A percentile compares a stretch with the other conserved stretches of the same genome.
Evolutionary conservation across 768 basidiomycete species (phyloP).

Genomic region (Lactarius akahatsu): DNA sequence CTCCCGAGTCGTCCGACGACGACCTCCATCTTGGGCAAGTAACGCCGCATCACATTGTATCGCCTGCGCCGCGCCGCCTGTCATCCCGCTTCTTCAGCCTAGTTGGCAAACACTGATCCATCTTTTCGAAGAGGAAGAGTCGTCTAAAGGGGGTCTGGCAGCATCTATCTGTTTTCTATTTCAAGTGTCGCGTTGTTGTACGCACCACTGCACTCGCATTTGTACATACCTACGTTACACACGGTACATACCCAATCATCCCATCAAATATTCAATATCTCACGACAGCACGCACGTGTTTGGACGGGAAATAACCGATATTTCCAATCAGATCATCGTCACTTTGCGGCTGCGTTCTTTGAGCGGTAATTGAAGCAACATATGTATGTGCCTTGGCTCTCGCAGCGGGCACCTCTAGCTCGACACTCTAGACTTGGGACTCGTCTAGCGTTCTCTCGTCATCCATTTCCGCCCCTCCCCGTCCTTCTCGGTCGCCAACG

Average conservation of each 20-base stretch:
- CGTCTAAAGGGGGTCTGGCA: neutral
- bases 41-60: slow-evolving; percentile 66
- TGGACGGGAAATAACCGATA: neutral
- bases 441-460: neutral
- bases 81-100: slow-evolving; percentile 20
- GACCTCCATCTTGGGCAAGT: slow-evolving; percentile 63
- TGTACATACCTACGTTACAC: slow-evolving; percentile 16
- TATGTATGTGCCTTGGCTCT: neutral
- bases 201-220: neutral
- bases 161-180: slow-evolving; percentile 4
- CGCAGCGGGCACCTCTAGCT: neutral
- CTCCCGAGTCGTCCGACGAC: slow-evolving; percentile 56
- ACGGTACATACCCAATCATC: neutral
- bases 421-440: neutral
- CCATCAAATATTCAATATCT: neutral
- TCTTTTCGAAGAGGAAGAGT: neutral
- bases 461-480: neutral
- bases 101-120: slow-evolving; percentile 13
- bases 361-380: slow-evolving; percentile 5
- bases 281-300: no score
- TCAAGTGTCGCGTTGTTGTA: neutral
- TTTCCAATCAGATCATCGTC: neutral
- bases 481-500: neutral
- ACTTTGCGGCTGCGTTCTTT: neutral
- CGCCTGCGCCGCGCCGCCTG: slow-evolving; percentile 51